Percentiles rank a stretch among this genome's conserved stretches.
Conservation (phyloP, 2,329 filamentous ascomycete species). For the Xylaria sp. region DNA sequence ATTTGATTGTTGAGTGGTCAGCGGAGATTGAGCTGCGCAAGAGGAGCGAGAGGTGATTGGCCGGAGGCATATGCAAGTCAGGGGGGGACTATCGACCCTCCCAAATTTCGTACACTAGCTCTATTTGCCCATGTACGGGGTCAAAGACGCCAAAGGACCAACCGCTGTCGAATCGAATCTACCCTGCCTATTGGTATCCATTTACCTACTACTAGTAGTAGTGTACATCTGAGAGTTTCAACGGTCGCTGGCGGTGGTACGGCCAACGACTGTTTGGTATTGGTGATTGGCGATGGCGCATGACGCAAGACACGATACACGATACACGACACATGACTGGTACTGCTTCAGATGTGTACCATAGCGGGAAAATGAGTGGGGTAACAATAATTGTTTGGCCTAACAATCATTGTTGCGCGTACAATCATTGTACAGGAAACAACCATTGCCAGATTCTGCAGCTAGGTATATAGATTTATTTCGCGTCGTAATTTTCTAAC, state of each 20-base stretch:
- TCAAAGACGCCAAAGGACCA: no score
- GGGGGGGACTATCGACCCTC: conserved; percentile 37
- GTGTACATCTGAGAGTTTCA: background rate
- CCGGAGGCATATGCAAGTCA: conserved; percentile 32
- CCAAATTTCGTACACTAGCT: conserved; percentile 34
- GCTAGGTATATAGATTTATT: no score
- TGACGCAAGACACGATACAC: background rate
- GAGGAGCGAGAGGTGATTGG: conserved; percentile 35
- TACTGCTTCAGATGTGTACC: background rate
- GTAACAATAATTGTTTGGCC: no score
- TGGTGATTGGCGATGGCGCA: background rate
- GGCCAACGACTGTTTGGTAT: no score
- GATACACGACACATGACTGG: background rate
- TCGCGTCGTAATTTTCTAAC: no score
- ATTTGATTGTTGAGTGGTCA: conserved; percentile 18
- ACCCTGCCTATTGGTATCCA: background rate
- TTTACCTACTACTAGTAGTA: no score
- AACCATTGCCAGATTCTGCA: no score
- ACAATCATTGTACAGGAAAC: no score
- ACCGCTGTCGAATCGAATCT: background rate
- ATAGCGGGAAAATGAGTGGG: no score
- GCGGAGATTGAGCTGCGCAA: conserved; percentile 36
- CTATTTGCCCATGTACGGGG: conserved; percentile 31
- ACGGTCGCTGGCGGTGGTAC: background rate
- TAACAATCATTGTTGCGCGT: no score